Evolutionary conservation across 2,329 filamentous ascomycete genomes (phyloP), one percentile per base, ranked within the genome.

Genomic region (Phialocephala sp.): DNA sequence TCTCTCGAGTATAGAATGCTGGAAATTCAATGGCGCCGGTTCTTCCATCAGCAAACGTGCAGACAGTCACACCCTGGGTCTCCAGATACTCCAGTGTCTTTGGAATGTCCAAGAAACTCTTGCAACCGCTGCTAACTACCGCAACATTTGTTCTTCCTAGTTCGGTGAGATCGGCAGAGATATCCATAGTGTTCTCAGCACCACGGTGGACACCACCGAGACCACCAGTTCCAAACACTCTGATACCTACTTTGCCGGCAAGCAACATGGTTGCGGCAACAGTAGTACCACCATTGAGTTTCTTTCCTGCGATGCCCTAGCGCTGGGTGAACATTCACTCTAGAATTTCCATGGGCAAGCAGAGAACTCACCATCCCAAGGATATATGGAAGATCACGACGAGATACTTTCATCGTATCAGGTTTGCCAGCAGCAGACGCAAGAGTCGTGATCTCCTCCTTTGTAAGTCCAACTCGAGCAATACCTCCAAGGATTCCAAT

Each of bases 151-250:
- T 97, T 65, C 93, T 86, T 18, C 95, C 94, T 59, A 99, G 86
- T 82, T 98, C 95, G 4, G 92, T 97, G 67, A 99, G 84, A 79
- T 99, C 95, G 47, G 95, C 94, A 67, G 94, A 98, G 68, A 99
- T 87, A 76, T 99, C 95, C 89, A 98, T 90, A 8, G 91, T 91
- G 71, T 85, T 85, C 77, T 97, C 90, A 57, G 89, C 95, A 62
- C 92, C 94, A 54, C 94, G 89, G 78, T 99, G 95, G 27, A 99
- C 95, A 66, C 95, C 95, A 63, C 95, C 94, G 4, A 99, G 87
- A 14, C 95, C 95, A 55, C 95, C 95, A 6, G 95, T 99, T 32
- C 93, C 95, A 78, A 99, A 97, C 59, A 99, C 87, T 69, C 89
- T 90, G 76, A 99, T 97, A 11, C 94, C 94, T 35, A 93, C 94